Evolutionary conservation across 1,139 yeast genomes (phyloP), one percentile per base, ranked within the genome.

Genomic region (Debaryomyces psychrophilus): DNA sequence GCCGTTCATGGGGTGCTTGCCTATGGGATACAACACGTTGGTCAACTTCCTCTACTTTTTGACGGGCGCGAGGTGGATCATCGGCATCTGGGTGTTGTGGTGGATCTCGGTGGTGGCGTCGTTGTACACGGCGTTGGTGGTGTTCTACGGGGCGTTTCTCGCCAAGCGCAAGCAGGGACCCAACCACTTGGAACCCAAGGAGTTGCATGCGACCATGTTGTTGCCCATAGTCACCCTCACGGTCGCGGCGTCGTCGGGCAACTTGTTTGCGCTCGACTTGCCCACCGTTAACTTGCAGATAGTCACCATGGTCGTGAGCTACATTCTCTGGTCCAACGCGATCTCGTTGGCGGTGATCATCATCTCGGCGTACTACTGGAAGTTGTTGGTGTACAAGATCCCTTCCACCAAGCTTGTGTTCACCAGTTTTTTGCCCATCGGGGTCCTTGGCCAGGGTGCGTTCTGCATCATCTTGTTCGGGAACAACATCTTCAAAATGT

Each of bases 151-250:
- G 46, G 61, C 79, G 65, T 74, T 64, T 56, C 55, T 60, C 54
- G 73, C 65, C 40, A 70, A 64, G 55, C 59, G 52, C 56, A 59
- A 52, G 37, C 43, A 48, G 33, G 47, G 41, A 46, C 48, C 55
- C 45, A 46, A 61, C 56, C 48, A 64, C 48, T 53, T 58, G 23
- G 57, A 58, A 3, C 59, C 66, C 20, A 45, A 62, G 17, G 61
- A 64, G 41, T 49, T 75, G 40, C 68, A 70, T 50, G 75, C 85
- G 22, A 73, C 81, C 5, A 67, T 76, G 20, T 62, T 90, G 31
- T 69, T 90, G 43, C 93, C 95, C 0, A 74, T 87, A 9, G 95
- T 90, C 18, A 78, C 96, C 0, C 65, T 87, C 34, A 87, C 90
- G 1, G 96, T 90, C 48, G 79, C 82, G 3, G 73, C 90, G 0